These are phyloP conservation scores for Typha latifolia DNA, from an alignment of 176 grass and related monocot species.

Conservation along the genomic window DNA sequence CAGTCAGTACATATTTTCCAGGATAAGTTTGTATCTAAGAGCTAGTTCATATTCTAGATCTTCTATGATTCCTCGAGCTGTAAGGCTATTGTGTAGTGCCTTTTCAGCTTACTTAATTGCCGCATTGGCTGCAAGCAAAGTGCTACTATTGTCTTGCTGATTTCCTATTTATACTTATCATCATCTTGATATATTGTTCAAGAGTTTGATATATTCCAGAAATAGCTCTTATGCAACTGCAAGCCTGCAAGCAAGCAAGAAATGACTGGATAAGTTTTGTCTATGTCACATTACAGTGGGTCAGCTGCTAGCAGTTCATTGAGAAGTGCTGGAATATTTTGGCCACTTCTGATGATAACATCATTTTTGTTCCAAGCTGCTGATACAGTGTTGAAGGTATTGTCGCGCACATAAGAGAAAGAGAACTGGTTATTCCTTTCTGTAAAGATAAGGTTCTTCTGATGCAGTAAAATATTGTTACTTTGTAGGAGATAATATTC, in stretches of 20 bases:
- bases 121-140: too few relatives aligned
- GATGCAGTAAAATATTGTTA: constrained; percentile 30
- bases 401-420: constrained; percentile 9
- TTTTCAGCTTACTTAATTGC: too few relatives aligned
- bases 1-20: too few relatives aligned
- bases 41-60: too few relatives aligned
- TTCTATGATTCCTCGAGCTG: too few relatives aligned
- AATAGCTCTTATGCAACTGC: too few relatives aligned
- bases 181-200: too few relatives aligned
- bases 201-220: too few relatives aligned
- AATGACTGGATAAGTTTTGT: neutral
- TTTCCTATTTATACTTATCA: too few relatives aligned
- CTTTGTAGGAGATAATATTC: constrained; percentile 91
- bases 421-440: neutral
- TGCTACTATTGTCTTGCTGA: too few relatives aligned
- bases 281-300: constrained; percentile 52
- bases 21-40: too few relatives aligned
- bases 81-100: too few relatives aligned
- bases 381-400: constrained; percentile 90
- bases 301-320: constrained; percentile 59
- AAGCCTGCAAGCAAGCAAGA: neutral
- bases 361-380: constrained; percentile 96
- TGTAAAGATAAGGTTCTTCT: constrained; percentile 20
- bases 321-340: constrained; percentile 68
- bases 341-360: constrained; percentile 82